A percentile compares a stretch with the other conserved stretches of the same genome.
Conservation (phyloP, 164 flowering plant species). For the Annona squamosa region DNA sequence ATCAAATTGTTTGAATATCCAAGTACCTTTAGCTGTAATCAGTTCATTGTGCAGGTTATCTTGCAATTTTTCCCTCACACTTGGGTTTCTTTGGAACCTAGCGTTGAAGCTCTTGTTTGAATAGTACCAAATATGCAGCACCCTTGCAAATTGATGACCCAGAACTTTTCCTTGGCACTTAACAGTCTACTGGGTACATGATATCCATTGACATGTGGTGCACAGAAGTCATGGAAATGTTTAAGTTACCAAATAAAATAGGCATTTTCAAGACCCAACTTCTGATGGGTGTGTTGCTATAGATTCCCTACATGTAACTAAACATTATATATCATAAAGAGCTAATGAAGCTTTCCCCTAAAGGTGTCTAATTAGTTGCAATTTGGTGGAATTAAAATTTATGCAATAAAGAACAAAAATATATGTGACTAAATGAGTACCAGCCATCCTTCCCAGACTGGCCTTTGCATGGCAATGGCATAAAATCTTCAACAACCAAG, state of each 20-base stretch:
- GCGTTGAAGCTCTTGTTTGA: neutral
- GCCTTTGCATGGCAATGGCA: slow-evolving; percentile 82
- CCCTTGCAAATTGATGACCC: neutral
- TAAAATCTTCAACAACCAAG: slow-evolving; percentile 69
- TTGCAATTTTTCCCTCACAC: neutral
- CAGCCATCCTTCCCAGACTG: slow-evolving; percentile 83
- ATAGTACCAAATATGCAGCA: neutral
- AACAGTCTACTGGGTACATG: neutral
- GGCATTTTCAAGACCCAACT: neutral
- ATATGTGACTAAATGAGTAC: slow-evolving; percentile 26
- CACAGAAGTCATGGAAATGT: neutral
- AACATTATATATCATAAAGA: no score
- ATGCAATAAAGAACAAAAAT: no score
- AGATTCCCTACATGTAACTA: neutral
- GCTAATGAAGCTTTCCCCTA: no score
- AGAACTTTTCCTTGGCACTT: no score
- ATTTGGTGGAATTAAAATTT: no score
- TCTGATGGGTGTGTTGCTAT: neutral
- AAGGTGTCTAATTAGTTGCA: no score
- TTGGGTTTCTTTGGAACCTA: neutral
- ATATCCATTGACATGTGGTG: neutral
- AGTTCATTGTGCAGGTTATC: neutral
- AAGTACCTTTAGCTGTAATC: neutral
- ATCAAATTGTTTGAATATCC: neutral
- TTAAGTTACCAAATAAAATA: neutral